These are phyloP conservation scores for Lepraria neglecta DNA, from an alignment of 495 filamentous ascomycete genomes.

Conservation along the genomic window DNA sequence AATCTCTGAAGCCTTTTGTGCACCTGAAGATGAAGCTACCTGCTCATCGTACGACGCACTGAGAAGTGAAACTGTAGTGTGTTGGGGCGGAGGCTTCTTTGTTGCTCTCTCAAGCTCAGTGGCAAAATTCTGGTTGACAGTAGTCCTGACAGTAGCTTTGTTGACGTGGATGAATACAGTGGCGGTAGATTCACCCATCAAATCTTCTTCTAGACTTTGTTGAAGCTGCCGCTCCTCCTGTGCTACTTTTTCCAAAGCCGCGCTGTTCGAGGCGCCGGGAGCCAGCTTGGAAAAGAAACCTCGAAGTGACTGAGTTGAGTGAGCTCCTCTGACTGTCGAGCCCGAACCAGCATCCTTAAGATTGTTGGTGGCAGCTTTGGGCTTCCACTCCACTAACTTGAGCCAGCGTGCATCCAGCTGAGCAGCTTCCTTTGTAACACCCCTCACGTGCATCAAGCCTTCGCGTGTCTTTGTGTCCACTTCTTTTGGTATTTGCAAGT, in stretches of 20 bases:
- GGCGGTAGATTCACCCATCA: conserved; percentile 58
- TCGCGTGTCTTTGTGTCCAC: conserved; percentile 76
- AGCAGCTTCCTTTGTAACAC: conserved; percentile 68
- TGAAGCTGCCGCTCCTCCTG: conserved; percentile 49
- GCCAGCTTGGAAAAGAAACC: conserved; percentile 74
- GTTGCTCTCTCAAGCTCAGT: conserved; percentile 91
- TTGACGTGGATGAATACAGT: conserved; percentile 84
- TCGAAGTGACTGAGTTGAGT: conserved; percentile 54
- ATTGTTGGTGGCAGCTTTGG: conserved; percentile 41
- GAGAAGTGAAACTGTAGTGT: conserved; percentile 74
- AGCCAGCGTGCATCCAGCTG: conserved; percentile 92
- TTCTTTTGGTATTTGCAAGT: conserved; percentile 68
- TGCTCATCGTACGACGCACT: conserved; percentile 87
- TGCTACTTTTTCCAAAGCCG: conserved; percentile 40
- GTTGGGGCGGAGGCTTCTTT: conserved; percentile 90
- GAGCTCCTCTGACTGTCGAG: conserved; percentile 20
- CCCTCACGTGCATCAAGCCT: conserved; percentile 71
- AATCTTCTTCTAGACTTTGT: conserved; percentile 56
- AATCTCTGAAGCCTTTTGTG: conserved; percentile 50
- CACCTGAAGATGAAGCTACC: conserved; percentile 43
- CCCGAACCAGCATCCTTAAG: conserved; percentile 35
- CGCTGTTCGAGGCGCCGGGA: conserved; percentile 41
- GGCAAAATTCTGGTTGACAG: conserved; percentile 58
- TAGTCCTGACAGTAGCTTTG: conserved; percentile 71
- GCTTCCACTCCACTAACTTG: conserved; percentile 79